Evolutionary conservation across 2,329 filamentous ascomycete genomes (phyloP).

Genomic region (Colletotrichum karsti): DNA sequence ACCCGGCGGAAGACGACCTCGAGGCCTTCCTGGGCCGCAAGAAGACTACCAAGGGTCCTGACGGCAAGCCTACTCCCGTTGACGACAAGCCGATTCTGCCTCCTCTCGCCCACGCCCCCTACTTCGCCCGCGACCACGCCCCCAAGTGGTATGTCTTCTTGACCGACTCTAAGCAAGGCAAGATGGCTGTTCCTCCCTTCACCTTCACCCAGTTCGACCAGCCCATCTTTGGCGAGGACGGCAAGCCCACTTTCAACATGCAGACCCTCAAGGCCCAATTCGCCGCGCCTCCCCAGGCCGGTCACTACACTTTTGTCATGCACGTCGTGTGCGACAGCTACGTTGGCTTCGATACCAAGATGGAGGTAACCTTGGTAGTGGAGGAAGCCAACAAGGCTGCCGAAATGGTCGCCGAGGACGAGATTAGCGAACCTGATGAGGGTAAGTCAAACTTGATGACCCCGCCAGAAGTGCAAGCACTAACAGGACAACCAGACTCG

Average conservation of each 20-base stretch:
- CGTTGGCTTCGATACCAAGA: slow-evolving; percentile 90
- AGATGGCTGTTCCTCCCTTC: slow-evolving; percentile 96
- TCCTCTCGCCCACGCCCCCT: slow-evolving; percentile 89
- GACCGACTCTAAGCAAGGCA: slow-evolving; percentile 91
- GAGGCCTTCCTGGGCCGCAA: slow-evolving; percentile 84
- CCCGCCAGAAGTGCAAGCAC: slow-evolving; percentile 32
- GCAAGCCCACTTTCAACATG: slow-evolving; percentile 91
- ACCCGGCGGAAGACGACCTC: slow-evolving; percentile 91
- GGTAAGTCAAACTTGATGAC: slow-evolving; percentile 68
- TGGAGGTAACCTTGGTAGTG: slow-evolving; percentile 88
- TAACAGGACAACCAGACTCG: slow-evolving; percentile 69
- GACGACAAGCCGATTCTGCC: slow-evolving; percentile 75
- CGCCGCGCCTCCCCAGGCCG: slow-evolving; percentile 89
- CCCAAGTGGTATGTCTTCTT: slow-evolving; percentile 96
- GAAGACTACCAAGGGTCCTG: slow-evolving; percentile 67
- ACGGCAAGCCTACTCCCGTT: slow-evolving; percentile 64
- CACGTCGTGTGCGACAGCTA: slow-evolving; percentile 95
- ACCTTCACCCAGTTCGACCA: slow-evolving; percentile 94
- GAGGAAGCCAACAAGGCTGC: slow-evolving; percentile 89
- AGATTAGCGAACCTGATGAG: slow-evolving; percentile 98
- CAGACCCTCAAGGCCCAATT: slow-evolving; percentile 98
- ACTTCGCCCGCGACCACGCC: slow-evolving; percentile 87
- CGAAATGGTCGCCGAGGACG: slow-evolving; percentile 84
- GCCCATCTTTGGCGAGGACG: slow-evolving; percentile 81
- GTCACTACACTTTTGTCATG: slow-evolving; percentile 94